Base-by-base conservation (phyloP, 2,329 filamentous ascomycete genomes). In the Huntiella abstrusa region DNA sequence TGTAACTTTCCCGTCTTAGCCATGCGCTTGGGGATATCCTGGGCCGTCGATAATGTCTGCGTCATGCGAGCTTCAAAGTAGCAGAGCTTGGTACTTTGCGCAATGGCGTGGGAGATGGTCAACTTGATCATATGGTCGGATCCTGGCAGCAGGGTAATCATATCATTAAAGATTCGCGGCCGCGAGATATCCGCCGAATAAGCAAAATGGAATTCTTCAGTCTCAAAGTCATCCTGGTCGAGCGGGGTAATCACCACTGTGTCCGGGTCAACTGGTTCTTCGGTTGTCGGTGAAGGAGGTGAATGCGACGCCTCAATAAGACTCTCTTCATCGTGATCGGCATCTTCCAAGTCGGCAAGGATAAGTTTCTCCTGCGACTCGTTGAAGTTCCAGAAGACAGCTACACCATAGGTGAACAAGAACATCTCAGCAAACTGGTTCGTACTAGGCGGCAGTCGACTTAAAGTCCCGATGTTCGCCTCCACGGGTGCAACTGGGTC, bases 321-420 rank as follows among this genome's bases (percentile, higher is more conserved):
- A n/a, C 32, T 49, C 13, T 71, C 71, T 50, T 80, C 71, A 49
- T 80, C 74, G 46, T 73, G 76, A 53, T 78, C 74, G 8, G 83
- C 83, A 62, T 98, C 96, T 1, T 86, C 91, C 46, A 98, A 67
- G 60, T 98, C 91, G 35, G 91, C 91, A 16, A 98, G 72, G 41
- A 96, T 84, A 55, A 95, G 87, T 62, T 94, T 95, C 60, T 98
- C 91, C 59, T 98, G 91, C 53, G 80, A 75, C 60, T 94, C 87
- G 8, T 84, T 88, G 55, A 98, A 95, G 60, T 98, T 98, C 91
- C 91, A 98, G 59, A 98, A 94, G 4, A 98, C 91, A 0, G 91
- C 88, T 1, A 98, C 88, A 15, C 91, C 91, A 57, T 98, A 98
- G 12, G 83, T 88, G 61, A 92, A 96, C 55, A 98, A 80, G 58